phyloP scores from a whole-genome alignment of 2,329 filamentous ascomycete species.

The Proliferodiscus dingleyae region DNA sequence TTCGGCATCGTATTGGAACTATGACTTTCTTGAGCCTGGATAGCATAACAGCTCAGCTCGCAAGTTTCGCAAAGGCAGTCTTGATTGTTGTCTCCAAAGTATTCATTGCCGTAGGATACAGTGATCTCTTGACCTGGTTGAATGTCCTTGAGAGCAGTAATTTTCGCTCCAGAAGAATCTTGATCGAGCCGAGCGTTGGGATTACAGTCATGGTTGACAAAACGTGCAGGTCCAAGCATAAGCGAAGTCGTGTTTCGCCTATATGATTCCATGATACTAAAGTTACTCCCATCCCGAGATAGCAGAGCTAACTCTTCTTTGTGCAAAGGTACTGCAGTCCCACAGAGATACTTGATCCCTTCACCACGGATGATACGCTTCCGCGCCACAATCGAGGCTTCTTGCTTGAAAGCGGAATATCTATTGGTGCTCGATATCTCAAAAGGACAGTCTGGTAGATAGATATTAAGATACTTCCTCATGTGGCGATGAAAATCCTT shows the following conservation, averaged over 20 bases:
- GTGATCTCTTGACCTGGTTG: slow-evolving; percentile 87
- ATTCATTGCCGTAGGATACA: slow-evolving; percentile 83
- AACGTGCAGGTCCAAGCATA: slow-evolving; percentile 88
- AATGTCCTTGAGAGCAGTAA: slow-evolving; percentile 69
- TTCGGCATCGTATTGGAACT: not conserved
- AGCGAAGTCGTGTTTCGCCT: slow-evolving; percentile 82
- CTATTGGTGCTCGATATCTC: slow-evolving; percentile 89
- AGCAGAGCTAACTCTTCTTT: slow-evolving; percentile 80
- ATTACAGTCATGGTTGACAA: slow-evolving; percentile 92
- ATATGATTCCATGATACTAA: slow-evolving; percentile 90
- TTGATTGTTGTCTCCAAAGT: slow-evolving; percentile 88
- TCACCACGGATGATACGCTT: slow-evolving; percentile 73
- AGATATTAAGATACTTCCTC: slow-evolving; percentile 84
- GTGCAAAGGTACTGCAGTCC: slow-evolving; percentile 85
- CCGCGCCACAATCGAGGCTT: slow-evolving; percentile 78
- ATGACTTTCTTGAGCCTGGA: not conserved
- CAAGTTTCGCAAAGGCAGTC: slow-evolving; percentile 88
- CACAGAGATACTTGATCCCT: slow-evolving; percentile 79
- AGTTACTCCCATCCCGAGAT: slow-evolving; percentile 77
- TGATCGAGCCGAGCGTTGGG: slow-evolving; percentile 82
- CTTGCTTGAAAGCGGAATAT: slow-evolving; percentile 85
- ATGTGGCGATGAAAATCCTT: slow-evolving; percentile 80
- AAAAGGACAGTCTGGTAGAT: slow-evolving; percentile 84
- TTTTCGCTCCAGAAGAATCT: slow-evolving; percentile 80
- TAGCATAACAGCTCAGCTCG: slow-evolving; percentile 41